Evolutionary conservation across 306 rosid species (phyloP).

Genomic region (Dalbergia oliveri): DNA sequence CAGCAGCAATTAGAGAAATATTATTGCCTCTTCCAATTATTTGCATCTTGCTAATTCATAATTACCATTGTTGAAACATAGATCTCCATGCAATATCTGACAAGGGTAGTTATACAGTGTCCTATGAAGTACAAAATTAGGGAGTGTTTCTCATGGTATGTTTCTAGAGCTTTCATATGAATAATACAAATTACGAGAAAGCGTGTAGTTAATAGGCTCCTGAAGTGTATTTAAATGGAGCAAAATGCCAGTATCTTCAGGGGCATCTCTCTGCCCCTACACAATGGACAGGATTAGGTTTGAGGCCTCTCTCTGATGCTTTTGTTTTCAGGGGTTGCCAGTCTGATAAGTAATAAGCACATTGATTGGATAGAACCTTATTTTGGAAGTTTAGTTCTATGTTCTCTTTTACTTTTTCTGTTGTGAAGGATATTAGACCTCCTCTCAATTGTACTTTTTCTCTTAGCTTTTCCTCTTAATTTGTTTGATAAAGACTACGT

Average conservation of each 20-base stretch:
- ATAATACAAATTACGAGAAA: background rate
- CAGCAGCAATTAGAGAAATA: conserved; percentile 14
- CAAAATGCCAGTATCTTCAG: conserved; percentile 17
- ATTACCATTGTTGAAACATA: conserved; percentile 5
- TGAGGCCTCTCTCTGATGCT: background rate
- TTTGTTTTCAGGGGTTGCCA: background rate
- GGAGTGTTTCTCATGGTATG: background rate
- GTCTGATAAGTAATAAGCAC: background rate
- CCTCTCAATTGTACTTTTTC: background rate
- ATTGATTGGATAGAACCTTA: background rate
- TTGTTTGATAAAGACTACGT: background rate
- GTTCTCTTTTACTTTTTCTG: background rate
- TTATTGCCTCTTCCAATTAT: conserved; percentile 6
- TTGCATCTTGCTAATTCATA: background rate
- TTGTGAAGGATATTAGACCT: background rate
- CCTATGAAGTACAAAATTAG: background rate
- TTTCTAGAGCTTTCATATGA: background rate
- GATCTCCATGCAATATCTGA: conserved; percentile 13
- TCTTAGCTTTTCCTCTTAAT: background rate
- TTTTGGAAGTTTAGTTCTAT: background rate
- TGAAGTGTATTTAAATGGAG: background rate
- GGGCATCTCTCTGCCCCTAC: background rate
- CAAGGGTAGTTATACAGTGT: background rate
- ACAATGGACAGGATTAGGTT: background rate
- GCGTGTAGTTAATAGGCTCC: background rate